Conservation (phyloP, 805 yeast species). For the Suhomyces sp. region DNA sequence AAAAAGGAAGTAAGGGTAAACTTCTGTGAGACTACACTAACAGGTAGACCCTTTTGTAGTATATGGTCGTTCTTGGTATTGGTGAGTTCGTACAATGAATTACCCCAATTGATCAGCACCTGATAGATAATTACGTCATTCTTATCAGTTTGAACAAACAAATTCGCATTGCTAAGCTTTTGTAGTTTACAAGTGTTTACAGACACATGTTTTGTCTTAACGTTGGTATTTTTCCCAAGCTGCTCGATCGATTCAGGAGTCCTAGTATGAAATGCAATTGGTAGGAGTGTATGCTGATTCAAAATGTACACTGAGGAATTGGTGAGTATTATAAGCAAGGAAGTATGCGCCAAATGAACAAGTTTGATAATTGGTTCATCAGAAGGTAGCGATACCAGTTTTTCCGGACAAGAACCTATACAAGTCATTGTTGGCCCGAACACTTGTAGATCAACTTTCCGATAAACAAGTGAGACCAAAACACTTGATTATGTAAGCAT, state of each 20-base stretch:
- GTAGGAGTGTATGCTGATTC: constrained; percentile 33
- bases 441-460: not conserved
- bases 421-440: constrained; percentile 28
- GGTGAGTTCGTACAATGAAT: constrained; percentile 33
- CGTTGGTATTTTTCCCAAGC: constrained; percentile 45
- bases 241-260: constrained; percentile 40
- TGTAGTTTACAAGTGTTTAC: constrained; percentile 35
- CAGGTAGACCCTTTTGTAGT: constrained; percentile 36
- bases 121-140: constrained; percentile 45
- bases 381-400: constrained; percentile 26
- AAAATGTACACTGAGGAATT: constrained; percentile 24
- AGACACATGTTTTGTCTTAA: constrained; percentile 37
- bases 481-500: not conserved
- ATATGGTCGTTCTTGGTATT: constrained; percentile 23
- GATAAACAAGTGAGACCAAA: not conserved
- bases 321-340: constrained; percentile 28
- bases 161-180: constrained; percentile 24
- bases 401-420: constrained; percentile 31
- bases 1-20: constrained; percentile 28
- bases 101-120: constrained; percentile 25
- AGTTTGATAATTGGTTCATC: constrained; percentile 13
- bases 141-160: constrained; percentile 41
- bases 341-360: constrained; percentile 26
- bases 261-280: constrained; percentile 48
- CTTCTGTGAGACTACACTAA: constrained; percentile 23